A percentile compares a stretch with the other conserved stretches of the same genome.
phyloP scores from a whole-genome alignment of 2,329 filamentous ascomycete species.

The Colletotrichum kahawae region DNA sequence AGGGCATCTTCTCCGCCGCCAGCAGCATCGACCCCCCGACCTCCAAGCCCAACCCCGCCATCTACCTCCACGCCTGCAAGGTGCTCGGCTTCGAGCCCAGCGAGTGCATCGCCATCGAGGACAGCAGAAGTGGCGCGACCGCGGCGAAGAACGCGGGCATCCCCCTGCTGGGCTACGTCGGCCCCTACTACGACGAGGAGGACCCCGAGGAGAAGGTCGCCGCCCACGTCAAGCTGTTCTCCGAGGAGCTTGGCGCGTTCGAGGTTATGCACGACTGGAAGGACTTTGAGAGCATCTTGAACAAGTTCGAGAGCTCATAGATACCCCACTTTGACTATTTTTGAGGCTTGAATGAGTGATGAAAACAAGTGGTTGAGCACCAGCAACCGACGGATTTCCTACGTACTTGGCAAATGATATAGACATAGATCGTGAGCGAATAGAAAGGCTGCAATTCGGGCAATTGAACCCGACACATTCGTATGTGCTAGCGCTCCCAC shows the following conservation, averaged over 20 bases:
- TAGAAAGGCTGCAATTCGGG: neutral
- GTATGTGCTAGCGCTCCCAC: neutral
- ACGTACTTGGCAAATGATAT: neutral
- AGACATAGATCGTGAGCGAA: conserved; percentile 1
- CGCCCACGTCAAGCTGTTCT: conserved; percentile 13
- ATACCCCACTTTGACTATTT: neutral
- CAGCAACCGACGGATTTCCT: neutral
- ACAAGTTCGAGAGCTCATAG: conserved; percentile 22
- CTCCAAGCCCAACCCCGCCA: conserved; percentile 87
- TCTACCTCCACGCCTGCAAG: conserved; percentile 82
- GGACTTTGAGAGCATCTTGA: conserved; percentile 22
- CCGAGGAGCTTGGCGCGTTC: conserved; percentile 18
- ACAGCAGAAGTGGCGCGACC: conserved; percentile 83
- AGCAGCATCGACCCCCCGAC: conserved; percentile 78
- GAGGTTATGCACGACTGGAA: conserved; percentile 23
- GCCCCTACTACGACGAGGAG: conserved; percentile 71
- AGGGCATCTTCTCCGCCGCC: conserved; percentile 81
- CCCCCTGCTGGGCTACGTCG: conserved; percentile 83
- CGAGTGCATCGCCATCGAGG: conserved; percentile 83
- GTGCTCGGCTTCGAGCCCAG: conserved; percentile 71
- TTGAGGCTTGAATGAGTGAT: neutral
- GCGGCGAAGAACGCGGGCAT: conserved; percentile 79
- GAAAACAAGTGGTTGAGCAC: neutral
- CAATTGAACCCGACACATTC: neutral
- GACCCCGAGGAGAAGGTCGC: conserved; percentile 67